Evolutionary conservation across 345 rosid genomes (phyloP).

Genomic region (Lepidium aucheri): DNA sequence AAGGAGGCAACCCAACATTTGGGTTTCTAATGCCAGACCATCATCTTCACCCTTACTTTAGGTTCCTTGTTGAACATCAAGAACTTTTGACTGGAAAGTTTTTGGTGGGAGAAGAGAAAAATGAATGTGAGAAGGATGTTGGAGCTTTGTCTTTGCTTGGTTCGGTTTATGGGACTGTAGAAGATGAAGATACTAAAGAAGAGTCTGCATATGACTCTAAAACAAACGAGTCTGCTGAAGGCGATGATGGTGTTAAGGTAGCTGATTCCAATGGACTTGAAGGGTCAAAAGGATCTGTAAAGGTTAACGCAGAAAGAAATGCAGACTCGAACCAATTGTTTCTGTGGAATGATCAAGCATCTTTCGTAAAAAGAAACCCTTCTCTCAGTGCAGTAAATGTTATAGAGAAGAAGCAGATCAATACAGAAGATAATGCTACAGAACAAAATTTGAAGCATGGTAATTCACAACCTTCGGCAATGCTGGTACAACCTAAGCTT

Average conservation of each 20-base stretch:
- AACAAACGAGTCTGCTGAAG: conserved; percentile 22
- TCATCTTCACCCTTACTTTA: conserved; percentile 59
- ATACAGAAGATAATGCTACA: conserved; percentile 33
- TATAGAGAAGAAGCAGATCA: conserved; percentile 33
- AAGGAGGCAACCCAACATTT: conserved; percentile 90
- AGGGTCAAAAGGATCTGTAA: conserved; percentile 22
- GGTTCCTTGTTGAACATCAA: conserved; percentile 79
- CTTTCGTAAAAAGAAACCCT: conserved; percentile 44
- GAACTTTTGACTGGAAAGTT: conserved; percentile 56
- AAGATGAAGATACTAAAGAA: conserved; percentile 62
- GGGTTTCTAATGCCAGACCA: conserved; percentile 95
- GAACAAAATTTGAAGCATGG: conserved; percentile 23
- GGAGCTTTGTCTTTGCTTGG: conserved; percentile 93
- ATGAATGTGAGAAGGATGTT: conserved; percentile 29
- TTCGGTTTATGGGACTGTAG: conserved; percentile 67
- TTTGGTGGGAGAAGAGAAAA: conserved; percentile 37
- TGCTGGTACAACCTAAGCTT: conserved; percentile 29
- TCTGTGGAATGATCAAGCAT: conserved; percentile 37
- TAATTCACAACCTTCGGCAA: conserved; percentile 32
- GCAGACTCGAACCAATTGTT: conserved; percentile 27
- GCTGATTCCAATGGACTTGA: conserved; percentile 34
- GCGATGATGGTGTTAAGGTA: conserved; percentile 22
- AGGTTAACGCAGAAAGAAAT: conserved; percentile 28
- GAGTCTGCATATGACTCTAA: conserved; percentile 28
- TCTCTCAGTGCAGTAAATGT: conserved; percentile 38